Percentiles rank a stretch among this genome's conserved stretches.
Conservation (phyloP, 371 early-diverging fungal species). For the Gilbertella persicaria region DNA sequence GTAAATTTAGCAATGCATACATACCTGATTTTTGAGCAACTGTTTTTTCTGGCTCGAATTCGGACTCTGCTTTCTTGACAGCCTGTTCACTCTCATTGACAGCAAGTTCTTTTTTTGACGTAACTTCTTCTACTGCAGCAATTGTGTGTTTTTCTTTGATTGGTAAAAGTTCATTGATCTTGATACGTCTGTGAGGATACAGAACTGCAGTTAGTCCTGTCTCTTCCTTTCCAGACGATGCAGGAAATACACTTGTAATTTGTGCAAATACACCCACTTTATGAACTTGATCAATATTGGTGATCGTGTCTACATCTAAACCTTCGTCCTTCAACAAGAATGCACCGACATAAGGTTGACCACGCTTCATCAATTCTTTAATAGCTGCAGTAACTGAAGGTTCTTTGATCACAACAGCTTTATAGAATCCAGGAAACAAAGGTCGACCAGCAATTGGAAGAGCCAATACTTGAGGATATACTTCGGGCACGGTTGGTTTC, state of each 20-base stretch:
- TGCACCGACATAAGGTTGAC: conserved; percentile 94
- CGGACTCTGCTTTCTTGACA: conserved; percentile 11
- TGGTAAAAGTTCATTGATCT: conserved; percentile 72
- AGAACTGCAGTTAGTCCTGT: conserved; percentile 91
- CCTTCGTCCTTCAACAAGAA: conserved; percentile 91
- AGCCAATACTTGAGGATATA: conserved; percentile 89
- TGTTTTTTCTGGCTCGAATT: conserved; percentile 9
- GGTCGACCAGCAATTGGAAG: conserved; percentile 94
- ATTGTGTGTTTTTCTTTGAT: conserved; percentile 20
- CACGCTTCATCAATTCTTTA: conserved; percentile 85
- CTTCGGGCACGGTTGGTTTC: conserved; percentile 82
- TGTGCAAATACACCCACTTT: conserved; percentile 96
- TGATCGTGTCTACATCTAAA: conserved; percentile 82
- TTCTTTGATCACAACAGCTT: conserved; percentile 94
- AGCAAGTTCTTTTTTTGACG: conserved; percentile 7
- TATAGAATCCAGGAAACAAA: conserved; percentile 96
- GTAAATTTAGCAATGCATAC: background rate
- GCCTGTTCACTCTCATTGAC: conserved; percentile 15
- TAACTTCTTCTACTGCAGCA: conserved; percentile 18
- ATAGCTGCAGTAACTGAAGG: conserved; percentile 90
- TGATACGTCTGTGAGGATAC: conserved; percentile 92
- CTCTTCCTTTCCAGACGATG: conserved; percentile 73
- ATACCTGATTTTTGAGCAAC: conserved; percentile 15
- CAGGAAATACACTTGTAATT: conserved; percentile 92
- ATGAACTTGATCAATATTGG: conserved; percentile 77